Conservation (phyloP, 176 grass and related monocot genomes). For the Bothriochloa decipiens region DNA sequence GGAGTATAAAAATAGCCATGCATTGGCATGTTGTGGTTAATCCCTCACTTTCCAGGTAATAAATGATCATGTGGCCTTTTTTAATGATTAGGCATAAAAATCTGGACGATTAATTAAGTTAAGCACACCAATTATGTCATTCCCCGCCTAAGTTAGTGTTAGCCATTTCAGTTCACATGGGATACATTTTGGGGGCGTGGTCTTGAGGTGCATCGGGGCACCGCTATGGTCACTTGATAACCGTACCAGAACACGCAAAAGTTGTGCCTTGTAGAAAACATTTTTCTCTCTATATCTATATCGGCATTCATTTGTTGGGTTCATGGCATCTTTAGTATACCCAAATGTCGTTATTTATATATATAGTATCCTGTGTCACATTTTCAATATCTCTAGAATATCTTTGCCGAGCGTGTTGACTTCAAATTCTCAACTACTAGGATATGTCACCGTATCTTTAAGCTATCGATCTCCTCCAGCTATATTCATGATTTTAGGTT, state of each 20-base stretch:
- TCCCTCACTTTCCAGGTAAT: slow-evolving; percentile 83
- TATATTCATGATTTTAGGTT: no score
- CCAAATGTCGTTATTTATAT: neutral
- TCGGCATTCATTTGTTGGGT: no score
- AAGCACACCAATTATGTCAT: slow-evolving; percentile 44
- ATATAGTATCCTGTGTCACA: neutral
- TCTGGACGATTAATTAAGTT: slow-evolving; percentile 58
- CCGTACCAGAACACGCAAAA: neutral
- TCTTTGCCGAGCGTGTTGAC: neutral
- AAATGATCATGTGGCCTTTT: slow-evolving; percentile 68
- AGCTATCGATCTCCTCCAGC: neutral
- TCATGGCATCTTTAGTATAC: neutral
- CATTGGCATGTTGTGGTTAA: slow-evolving; percentile 82
- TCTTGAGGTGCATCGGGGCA: neutral
- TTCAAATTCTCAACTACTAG: neutral
- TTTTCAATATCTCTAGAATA: neutral
- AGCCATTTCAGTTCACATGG: slow-evolving; percentile 39
- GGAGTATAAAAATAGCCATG: slow-evolving; percentile 63
- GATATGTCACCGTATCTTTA: neutral
- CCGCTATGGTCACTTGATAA: slow-evolving; percentile 13
- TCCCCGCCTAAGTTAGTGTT: slow-evolving; percentile 39
- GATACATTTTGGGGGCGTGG: neutral
- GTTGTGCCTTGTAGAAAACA: neutral
- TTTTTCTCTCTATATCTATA: neutral
- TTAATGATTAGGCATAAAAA: slow-evolving; percentile 56